A percentile compares a stretch with the other conserved stretches of the same genome.
Conservation (phyloP, 129 eudicot genomes). For the carrot (Daucus carota) region DNA sequence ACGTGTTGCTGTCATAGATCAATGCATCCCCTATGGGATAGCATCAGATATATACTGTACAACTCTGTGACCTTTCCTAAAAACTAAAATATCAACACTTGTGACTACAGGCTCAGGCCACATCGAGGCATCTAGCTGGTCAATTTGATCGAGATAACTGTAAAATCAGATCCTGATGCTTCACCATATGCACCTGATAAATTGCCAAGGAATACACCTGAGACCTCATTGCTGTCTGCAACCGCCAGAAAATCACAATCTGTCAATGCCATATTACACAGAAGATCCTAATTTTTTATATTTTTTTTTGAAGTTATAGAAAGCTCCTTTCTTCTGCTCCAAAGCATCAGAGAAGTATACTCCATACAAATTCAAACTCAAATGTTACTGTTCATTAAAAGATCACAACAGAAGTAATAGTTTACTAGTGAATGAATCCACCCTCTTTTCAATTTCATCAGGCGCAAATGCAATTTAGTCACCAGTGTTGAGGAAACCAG, state of each 20-base stretch:
- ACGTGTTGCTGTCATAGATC: not conserved
- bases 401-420: not conserved
- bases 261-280: not conserved
- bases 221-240: conserved; percentile 24
- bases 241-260: conserved; percentile 18
- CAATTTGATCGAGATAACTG: conserved; percentile 15
- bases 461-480: not conserved
- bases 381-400: not conserved
- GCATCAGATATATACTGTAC: not conserved
- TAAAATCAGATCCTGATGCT: conserved; percentile 11
- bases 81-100: not conserved
- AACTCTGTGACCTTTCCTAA: not conserved
- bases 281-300: not conserved
- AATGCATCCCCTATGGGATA: not conserved
- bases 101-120: conserved; percentile 5
- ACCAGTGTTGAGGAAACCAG: not conserved
- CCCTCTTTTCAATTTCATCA: not conserved
- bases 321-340: not conserved
- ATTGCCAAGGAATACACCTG: conserved; percentile 22
- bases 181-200: conserved; percentile 24
- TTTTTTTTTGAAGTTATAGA: not conserved
- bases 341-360: not conserved
- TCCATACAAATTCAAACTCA: not conserved
- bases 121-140: conserved; percentile 21
- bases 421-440: not conserved